These are phyloP conservation scores for Leishmania major DNA, from an alignment of 208 protist genomes.

Conservation along the genomic window DNA sequence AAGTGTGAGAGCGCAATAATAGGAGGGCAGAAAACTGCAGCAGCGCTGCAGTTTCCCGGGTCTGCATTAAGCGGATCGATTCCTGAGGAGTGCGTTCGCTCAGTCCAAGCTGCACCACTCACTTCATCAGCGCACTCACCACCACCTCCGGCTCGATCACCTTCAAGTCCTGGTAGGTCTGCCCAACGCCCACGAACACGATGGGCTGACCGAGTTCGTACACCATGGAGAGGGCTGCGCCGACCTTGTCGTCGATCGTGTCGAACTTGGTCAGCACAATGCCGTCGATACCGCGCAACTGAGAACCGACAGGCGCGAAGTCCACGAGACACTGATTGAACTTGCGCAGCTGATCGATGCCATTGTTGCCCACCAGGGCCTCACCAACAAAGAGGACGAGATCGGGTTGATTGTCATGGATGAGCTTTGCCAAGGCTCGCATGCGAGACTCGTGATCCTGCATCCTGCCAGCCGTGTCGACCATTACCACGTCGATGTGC, in stretches of 20 bases:
- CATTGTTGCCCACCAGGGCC: constrained; percentile 99
- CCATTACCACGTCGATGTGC: constrained; percentile 96
- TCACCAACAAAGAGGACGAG: constrained; percentile 99
- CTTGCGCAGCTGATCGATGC: constrained; percentile 98
- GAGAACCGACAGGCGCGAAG: constrained; percentile 74
- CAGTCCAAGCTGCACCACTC: constrained; percentile 11
- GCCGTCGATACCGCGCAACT: constrained; percentile 97
- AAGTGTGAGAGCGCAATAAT: background rate
- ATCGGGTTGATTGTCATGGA: constrained; percentile 97
- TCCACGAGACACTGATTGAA: constrained; percentile 98
- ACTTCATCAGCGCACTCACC: constrained; percentile 94
- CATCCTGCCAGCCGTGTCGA: constrained; percentile 99
- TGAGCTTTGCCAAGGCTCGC: constrained; percentile 97
- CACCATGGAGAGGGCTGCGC: constrained; percentile 99
- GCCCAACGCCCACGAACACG: constrained; percentile 99
- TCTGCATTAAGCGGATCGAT: background rate
- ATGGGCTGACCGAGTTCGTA: constrained; percentile 99
- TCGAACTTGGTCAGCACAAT: constrained; percentile 99
- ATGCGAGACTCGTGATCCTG: constrained; percentile 99
- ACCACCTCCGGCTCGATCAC: constrained; percentile 95
- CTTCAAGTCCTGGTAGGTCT: constrained; percentile 98
- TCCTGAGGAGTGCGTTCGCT: background rate
- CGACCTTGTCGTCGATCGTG: constrained; percentile 99
- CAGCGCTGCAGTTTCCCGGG: background rate
- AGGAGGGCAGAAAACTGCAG: background rate